Evolutionary conservation across 768 basidiomycete species (phyloP).

Genomic region (Galerina sulciceps): DNA sequence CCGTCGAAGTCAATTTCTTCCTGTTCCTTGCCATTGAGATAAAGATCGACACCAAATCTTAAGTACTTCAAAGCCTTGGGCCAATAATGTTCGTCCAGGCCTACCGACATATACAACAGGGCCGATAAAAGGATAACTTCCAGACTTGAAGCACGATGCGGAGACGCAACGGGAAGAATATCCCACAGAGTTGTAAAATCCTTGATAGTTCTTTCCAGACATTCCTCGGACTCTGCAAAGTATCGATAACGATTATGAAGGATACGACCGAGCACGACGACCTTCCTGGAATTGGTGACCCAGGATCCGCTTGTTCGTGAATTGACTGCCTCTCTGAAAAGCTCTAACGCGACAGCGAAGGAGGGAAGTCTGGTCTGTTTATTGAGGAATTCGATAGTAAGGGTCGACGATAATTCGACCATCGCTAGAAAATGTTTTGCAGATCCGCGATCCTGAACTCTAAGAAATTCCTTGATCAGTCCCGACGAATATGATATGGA

Average conservation of each 20-base stretch:
- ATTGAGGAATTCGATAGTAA: constrained; percentile 1
- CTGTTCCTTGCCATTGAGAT: neutral
- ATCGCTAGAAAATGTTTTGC: constrained; percentile 5
- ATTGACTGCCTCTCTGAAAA: constrained; percentile 12
- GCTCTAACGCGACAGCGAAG: constrained; percentile 8
- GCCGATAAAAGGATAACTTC: constrained; percentile 5
- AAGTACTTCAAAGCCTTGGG: constrained; percentile 3
- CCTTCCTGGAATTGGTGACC: constrained; percentile 1
- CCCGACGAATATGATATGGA: neutral
- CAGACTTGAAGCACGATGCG: constrained; percentile 9
- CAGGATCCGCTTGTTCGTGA: neutral
- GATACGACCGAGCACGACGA: constrained; percentile 10
- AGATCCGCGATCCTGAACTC: constrained; percentile 4
- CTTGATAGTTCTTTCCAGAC: neutral
- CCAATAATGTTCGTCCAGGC: neutral
- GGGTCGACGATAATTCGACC: constrained; percentile 7
- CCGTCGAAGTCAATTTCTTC: neutral
- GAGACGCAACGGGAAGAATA: constrained; percentile 4
- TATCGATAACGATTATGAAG: constrained; percentile 10
- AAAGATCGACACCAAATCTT: constrained; percentile 1
- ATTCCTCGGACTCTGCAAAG: constrained; percentile 2
- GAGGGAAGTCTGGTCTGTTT: neutral
- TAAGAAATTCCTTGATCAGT: constrained; percentile 9
- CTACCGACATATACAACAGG: constrained; percentile 3
- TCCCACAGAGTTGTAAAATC: constrained; percentile 2